phyloP scores from a whole-genome alignment of 345 rosid species.

The Eucalyptus fibrosa region DNA sequence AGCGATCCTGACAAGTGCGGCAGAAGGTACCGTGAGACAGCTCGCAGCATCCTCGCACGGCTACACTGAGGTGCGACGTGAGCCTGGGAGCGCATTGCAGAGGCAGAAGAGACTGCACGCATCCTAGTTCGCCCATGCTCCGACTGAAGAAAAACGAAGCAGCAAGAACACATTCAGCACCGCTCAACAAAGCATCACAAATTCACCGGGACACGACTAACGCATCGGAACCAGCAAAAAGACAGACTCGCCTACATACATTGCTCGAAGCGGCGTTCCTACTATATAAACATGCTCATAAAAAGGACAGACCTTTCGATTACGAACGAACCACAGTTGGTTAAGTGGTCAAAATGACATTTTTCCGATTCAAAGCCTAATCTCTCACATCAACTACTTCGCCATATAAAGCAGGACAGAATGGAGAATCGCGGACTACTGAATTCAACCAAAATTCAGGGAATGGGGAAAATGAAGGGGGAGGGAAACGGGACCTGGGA shows the following conservation, averaged over 20 bases:
- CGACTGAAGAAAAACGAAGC: constrained; percentile 7
- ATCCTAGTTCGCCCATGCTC: constrained; percentile 78
- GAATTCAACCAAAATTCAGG: background rate
- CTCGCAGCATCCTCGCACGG: constrained; percentile 75
- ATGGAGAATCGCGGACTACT: background rate
- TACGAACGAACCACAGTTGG: background rate
- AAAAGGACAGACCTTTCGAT: background rate
- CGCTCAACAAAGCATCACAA: background rate
- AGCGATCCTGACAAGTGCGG: constrained; percentile 98
- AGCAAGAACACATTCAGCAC: background rate
- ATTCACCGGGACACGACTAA: background rate
- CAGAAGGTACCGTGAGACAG: constrained; percentile 96
- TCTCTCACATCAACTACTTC: background rate
- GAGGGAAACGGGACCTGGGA: constrained; percentile 33
- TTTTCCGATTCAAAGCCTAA: background rate
- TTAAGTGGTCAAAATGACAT: background rate
- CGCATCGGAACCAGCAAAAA: background rate
- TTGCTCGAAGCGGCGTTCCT: background rate
- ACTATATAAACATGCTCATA: background rate
- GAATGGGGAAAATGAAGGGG: background rate
- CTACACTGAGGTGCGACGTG: constrained; percentile 58
- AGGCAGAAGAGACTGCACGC: constrained; percentile 64
- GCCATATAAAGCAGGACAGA: background rate
- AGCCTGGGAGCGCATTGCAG: constrained; percentile 33
- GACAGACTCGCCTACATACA: background rate